A percentile compares a stretch with the other conserved stretches of the same genome.
Conservation (phyloP, 371 early-diverging fungal genomes). For the Amoeboaphelidium protococcarum region DNA sequence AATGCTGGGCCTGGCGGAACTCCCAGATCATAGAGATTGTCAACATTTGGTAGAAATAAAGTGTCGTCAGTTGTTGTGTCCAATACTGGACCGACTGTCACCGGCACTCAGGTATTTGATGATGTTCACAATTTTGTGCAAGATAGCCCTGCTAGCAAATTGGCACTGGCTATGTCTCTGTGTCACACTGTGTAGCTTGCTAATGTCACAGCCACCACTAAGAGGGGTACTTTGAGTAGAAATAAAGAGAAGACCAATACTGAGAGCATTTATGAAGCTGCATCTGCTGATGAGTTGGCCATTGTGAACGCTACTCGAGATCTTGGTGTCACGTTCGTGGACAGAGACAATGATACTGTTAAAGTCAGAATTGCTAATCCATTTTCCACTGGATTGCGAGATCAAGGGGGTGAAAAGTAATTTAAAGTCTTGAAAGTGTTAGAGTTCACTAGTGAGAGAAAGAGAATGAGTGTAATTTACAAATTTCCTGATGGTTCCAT, state of each 20-base stretch:
- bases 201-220: background rate
- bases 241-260: background rate
- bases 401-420: background rate
- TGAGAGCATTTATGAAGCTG: background rate
- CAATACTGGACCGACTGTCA: too few species aligned
- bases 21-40: slow-evolving; percentile 6
- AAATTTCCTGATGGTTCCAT: slow-evolving; percentile 18
- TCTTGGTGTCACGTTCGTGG: background rate
- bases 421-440: slow-evolving; percentile 25
- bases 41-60: background rate
- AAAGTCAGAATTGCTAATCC: background rate
- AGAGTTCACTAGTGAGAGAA: slow-evolving; percentile 38
- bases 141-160: background rate
- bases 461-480: slow-evolving; percentile 36
- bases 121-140: background rate
- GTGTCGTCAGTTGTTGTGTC: background rate
- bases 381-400: background rate
- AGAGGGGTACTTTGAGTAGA: background rate
- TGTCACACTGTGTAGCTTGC: background rate
- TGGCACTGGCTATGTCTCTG: background rate
- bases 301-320: background rate
- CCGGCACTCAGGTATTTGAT: too few species aligned
- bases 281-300: background rate
- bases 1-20: background rate
- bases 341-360: slow-evolving; percentile 1